phyloP scores from a whole-genome alignment of 2,329 filamentous ascomycete genomes.

The Cladosporium cucumerinum region DNA sequence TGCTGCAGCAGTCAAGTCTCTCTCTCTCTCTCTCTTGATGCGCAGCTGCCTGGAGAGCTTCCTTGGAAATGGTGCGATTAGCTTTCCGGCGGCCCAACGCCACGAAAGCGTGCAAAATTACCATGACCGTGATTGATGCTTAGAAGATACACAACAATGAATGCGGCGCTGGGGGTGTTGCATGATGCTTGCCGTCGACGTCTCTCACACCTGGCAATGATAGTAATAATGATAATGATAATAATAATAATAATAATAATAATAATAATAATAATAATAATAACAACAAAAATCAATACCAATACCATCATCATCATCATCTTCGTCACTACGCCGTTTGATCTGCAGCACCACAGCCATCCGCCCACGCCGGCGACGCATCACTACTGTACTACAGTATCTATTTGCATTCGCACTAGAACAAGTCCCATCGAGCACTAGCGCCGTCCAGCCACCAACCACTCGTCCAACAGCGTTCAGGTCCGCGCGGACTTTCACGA shows the following conservation, averaged over 20 bases:
- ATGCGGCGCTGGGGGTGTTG: neutral
- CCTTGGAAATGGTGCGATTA: slow-evolving; percentile 1
- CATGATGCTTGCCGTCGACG: neutral
- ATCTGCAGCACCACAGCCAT: neutral
- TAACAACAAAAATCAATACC: no score
- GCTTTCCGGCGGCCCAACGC: neutral
- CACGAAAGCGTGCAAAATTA: neutral
- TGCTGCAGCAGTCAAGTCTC: neutral
- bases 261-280: neutral
- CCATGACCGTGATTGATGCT: neutral
- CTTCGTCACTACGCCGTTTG: neutral
- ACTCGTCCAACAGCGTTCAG: neutral
- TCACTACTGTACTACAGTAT: no score
- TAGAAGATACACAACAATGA: neutral
- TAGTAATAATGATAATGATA: neutral
- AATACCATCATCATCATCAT: neutral
- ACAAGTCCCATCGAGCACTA: slow-evolving; percentile 5
- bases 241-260: neutral
- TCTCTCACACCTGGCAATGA: neutral
- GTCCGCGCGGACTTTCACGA: slow-evolving; percentile 7
- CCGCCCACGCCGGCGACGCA: neutral
- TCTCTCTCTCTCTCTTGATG: no score
- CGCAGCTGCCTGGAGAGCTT: neutral
- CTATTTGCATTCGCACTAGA: slow-evolving; percentile 13
- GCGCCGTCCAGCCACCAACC: slow-evolving; percentile 6